A percentile compares a stretch with the other conserved stretches of the same genome.
phyloP scores from a whole-genome alignment of 1,284 basidiomycete genomes.

The Sphagnurus paluster region DNA sequence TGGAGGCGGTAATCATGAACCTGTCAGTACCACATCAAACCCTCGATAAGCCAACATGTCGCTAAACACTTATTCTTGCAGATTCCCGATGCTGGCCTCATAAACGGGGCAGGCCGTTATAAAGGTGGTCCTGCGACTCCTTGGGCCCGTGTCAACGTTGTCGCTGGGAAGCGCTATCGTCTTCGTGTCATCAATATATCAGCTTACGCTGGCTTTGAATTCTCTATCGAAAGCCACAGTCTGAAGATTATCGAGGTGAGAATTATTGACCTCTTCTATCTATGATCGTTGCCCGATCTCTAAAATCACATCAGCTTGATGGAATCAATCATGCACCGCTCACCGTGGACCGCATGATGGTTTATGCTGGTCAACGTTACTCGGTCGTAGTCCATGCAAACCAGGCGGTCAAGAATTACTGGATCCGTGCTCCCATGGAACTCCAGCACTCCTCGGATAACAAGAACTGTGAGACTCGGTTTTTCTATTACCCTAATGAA shows the following conservation, averaged over 20 bases:
- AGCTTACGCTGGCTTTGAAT: conserved; percentile 34
- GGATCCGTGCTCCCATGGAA: conserved; percentile 31
- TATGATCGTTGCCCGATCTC: conserved; percentile 37
- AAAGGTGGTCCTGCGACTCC: conserved; percentile 24
- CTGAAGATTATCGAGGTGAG: conserved; percentile 48
- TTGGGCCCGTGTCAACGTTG: conserved; percentile 32
- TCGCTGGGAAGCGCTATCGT: conserved; percentile 40
- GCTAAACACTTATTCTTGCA: conserved; percentile 15
- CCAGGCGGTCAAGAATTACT: conserved; percentile 35
- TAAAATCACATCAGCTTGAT: conserved; percentile 21
- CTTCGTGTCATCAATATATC: conserved; percentile 50
- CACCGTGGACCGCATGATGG: conserved; percentile 26
- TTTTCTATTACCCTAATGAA: background rate
- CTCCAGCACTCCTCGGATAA: conserved; percentile 6
- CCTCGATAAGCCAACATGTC: conserved; percentile 6
- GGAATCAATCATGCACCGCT: conserved; percentile 16
- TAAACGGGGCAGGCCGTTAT: conserved; percentile 41
- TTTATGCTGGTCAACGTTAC: conserved; percentile 34
- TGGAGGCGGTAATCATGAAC: conserved; percentile 22
- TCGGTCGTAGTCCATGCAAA: conserved; percentile 41
- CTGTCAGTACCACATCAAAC: conserved; percentile 15
- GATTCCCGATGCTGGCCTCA: conserved; percentile 27
- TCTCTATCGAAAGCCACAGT: conserved; percentile 31
- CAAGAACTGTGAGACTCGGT: background rate
- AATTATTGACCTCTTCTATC: conserved; percentile 36